phyloP scores from a whole-genome alignment of 441 rosid genomes.

The Biscutella laevigata region DNA sequence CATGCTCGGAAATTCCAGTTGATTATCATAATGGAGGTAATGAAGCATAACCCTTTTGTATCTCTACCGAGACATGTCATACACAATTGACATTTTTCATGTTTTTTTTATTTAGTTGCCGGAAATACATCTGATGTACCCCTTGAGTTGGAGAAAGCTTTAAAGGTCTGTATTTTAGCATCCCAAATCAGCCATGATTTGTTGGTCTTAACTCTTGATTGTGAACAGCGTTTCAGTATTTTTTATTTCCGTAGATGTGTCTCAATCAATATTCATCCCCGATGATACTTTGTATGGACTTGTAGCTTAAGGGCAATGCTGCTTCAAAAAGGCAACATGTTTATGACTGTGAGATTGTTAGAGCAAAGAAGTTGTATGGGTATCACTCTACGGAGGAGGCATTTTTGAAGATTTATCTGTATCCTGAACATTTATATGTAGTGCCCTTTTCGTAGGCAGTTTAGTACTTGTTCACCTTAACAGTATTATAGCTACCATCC shows the following conservation, averaged over 20 bases:
- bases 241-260: conserved; percentile 9
- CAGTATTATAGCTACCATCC: conserved; percentile 63
- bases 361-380: conserved; percentile 84
- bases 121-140: conserved; percentile 38
- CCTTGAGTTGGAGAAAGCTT: conserved; percentile 69
- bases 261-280: not conserved
- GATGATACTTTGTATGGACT: conserved; percentile 24
- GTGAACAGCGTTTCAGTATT: not conserved
- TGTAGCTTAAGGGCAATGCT: conserved; percentile 61
- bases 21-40: conserved; percentile 44
- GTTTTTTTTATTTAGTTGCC: conserved; percentile 41
- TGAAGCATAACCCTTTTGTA: not conserved
- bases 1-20: conserved; percentile 53
- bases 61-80: not conserved
- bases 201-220: not conserved
- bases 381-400: conserved; percentile 77
- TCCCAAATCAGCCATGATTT: conserved; percentile 1
- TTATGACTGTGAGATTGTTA: conserved; percentile 76
- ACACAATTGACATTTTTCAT: conserved; percentile 9
- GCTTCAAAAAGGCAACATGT: conserved; percentile 78
- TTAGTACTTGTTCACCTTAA: conserved; percentile 35
- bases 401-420: conserved; percentile 81
- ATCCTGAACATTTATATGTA: conserved; percentile 39
- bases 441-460: not conserved
- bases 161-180: conserved; percentile 50